Conservation (phyloP, 2,329 filamentous ascomycete genomes). For the Lachnellula occidentalis region DNA sequence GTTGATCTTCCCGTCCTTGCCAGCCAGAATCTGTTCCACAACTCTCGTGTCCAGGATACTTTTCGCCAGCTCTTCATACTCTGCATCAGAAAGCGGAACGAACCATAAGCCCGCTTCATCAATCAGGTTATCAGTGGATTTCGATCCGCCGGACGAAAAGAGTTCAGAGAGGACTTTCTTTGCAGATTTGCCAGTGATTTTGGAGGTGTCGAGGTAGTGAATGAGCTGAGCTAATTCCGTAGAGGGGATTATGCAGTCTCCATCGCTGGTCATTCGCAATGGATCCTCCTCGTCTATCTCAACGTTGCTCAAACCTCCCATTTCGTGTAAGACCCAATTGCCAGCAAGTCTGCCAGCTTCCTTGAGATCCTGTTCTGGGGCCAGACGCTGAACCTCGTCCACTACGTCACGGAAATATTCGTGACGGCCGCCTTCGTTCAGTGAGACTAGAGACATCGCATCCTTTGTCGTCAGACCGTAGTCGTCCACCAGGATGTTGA, state of each 20-base stretch:
- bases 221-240: constrained; percentile 39
- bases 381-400: constrained; percentile 27
- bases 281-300: constrained; percentile 21
- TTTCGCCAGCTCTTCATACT: constrained; percentile 51
- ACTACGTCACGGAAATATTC: constrained; percentile 76
- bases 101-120: constrained; percentile 51
- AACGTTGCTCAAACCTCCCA: constrained; percentile 61
- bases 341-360: constrained; percentile 43
- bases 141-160: constrained; percentile 33
- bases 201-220: constrained; percentile 36
- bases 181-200: constrained; percentile 50
- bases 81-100: constrained; percentile 46
- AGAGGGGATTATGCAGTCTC: constrained; percentile 22
- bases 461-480: constrained; percentile 76
- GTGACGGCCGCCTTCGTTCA: constrained; percentile 73
- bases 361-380: constrained; percentile 3
- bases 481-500: constrained; percentile 53
- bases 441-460: constrained; percentile 68
- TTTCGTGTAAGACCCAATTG: constrained; percentile 70
- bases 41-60: constrained; percentile 50
- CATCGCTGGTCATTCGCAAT: constrained; percentile 20
- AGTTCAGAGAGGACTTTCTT: constrained; percentile 53
- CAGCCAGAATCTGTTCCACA: constrained; percentile 54
- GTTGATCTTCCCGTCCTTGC: constrained; percentile 59
- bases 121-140: constrained; percentile 43